phyloP scores from a whole-genome alignment of 208 protist genomes.

The Trypanosoma caninum region DNA sequence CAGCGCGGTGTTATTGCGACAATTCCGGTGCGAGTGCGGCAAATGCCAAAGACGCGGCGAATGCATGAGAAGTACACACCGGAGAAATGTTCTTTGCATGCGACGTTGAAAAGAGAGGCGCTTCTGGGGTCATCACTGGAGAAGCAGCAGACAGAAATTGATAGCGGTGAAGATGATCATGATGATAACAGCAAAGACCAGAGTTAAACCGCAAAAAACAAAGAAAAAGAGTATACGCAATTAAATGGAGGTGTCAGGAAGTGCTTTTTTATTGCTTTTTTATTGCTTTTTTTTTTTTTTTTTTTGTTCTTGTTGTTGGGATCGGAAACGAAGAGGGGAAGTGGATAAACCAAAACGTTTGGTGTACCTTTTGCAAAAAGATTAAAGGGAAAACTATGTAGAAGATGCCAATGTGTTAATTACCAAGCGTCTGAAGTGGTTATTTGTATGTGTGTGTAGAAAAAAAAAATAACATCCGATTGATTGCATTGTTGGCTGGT shows the following conservation, averaged over 20 bases:
- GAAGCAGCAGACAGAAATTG: neutral
- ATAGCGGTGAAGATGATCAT: neutral
- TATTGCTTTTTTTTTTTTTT: conserved; percentile 10
- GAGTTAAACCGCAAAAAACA: conserved; percentile 15
- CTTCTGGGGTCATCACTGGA: neutral
- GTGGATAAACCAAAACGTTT: neutral
- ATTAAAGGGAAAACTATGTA: neutral
- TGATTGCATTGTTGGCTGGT: too few species aligned
- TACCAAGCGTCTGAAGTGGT: neutral
- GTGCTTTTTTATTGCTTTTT: neutral
- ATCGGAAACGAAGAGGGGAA: neutral
- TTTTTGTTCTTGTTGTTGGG: conserved; percentile 14
- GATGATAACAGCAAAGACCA: conserved; percentile 5
- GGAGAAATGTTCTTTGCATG: conserved; percentile 62
- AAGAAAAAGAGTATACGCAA: conserved; percentile 11
- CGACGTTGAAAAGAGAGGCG: conserved; percentile 63
- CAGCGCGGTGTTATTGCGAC: conserved; percentile 34
- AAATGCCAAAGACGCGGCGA: conserved; percentile 55
- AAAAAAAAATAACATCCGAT: conserved; percentile 11
- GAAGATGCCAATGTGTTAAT: too few species aligned
- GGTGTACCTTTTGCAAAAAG: neutral
- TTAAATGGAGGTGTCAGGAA: neutral
- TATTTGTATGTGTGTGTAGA: conserved; percentile 13
- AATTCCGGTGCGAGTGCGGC: conserved; percentile 63
- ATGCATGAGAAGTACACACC: conserved; percentile 78